Percentiles rank a stretch among this genome's conserved stretches.
Evolutionary conservation across 2,329 filamentous ascomycete genomes (phyloP).

Genomic region (Sporothrix pseudoabietina): DNA sequence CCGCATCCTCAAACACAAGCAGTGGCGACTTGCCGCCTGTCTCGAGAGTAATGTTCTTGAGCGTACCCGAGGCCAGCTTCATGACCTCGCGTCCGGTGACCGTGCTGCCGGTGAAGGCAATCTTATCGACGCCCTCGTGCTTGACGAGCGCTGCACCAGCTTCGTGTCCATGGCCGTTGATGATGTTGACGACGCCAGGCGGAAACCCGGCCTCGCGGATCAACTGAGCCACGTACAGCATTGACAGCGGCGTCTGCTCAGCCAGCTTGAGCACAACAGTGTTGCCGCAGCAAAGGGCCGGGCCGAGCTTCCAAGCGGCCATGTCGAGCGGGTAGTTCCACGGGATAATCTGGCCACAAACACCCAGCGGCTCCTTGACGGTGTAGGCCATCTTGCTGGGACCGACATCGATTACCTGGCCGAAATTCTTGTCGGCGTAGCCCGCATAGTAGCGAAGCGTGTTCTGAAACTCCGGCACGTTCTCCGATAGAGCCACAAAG

Average conservation of each 20-base stretch:
- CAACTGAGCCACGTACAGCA: constrained; percentile 63
- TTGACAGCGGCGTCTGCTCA: constrained; percentile 63
- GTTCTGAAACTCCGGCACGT: constrained; percentile 54
- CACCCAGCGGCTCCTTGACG: constrained; percentile 73
- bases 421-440: constrained; percentile 77
- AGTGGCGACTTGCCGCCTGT: constrained; percentile 63
- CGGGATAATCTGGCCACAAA: constrained; percentile 73
- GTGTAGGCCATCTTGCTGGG: constrained; percentile 75
- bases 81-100: constrained; percentile 68
- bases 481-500: constrained; percentile 62
- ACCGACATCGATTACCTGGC: constrained; percentile 73
- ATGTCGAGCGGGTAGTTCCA: constrained; percentile 75
- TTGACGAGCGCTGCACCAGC: constrained; percentile 67
- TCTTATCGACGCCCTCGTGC: constrained; percentile 68
- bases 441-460: constrained; percentile 75
- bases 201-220: constrained; percentile 73
- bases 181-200: constrained; percentile 70
- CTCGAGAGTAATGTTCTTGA: constrained; percentile 63
- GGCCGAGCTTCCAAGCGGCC: constrained; percentile 73
- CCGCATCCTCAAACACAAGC: constrained; percentile 62
- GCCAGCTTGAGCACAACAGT: constrained; percentile 63
- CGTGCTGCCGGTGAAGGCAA: constrained; percentile 74
- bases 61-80: constrained; percentile 62
- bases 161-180: constrained; percentile 67
- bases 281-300: constrained; percentile 63